Evolutionary conservation across 179 eudicot genomes (phyloP).

Genomic region (Actinidia chinensis): DNA sequence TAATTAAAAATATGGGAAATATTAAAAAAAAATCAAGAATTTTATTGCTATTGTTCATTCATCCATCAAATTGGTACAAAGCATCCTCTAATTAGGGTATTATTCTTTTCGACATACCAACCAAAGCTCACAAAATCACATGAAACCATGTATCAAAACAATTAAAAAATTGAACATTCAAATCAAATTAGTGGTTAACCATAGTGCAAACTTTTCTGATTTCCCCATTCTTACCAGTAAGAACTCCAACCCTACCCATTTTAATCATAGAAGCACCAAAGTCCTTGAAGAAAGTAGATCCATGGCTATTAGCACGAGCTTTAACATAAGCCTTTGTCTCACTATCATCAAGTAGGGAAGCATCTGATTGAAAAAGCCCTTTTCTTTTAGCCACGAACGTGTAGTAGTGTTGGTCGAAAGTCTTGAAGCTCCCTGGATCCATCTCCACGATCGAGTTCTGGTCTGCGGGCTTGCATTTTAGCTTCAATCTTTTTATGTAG

Average conservation of each 20-base stretch:
- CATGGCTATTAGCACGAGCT: constrained; percentile 6
- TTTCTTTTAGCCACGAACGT: constrained; percentile 21
- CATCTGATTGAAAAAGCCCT: constrained; percentile 33
- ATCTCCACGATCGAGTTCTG: constrained; percentile 19
- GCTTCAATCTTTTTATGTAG: constrained; percentile 39
- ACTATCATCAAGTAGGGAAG: constrained; percentile 24
- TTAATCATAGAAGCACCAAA: constrained; percentile 15
- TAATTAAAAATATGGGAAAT: too few species aligned
- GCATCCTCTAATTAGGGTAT: too few species aligned
- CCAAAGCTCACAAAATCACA: too few species aligned
- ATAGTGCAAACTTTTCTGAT: background rate
- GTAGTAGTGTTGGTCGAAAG: constrained; percentile 22
- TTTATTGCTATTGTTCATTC: too few species aligned
- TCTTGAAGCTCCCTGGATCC: constrained; percentile 24
- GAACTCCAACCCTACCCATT: constrained; percentile 11
- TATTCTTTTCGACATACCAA: too few species aligned
- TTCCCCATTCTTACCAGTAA: constrained; percentile 1
- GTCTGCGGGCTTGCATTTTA: constrained; percentile 32
- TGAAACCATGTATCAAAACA: too few species aligned
- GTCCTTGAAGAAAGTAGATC: constrained; percentile 13
- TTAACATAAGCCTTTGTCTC: constrained; percentile 21
- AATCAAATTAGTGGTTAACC: background rate
- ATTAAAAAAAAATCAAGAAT: too few species aligned
- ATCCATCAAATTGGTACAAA: too few species aligned
- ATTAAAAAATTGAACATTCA: too few species aligned